Evolutionary conservation across 2,329 filamentous ascomycete species (phyloP).

Genomic region (Botrytis pseudocinerea): DNA sequence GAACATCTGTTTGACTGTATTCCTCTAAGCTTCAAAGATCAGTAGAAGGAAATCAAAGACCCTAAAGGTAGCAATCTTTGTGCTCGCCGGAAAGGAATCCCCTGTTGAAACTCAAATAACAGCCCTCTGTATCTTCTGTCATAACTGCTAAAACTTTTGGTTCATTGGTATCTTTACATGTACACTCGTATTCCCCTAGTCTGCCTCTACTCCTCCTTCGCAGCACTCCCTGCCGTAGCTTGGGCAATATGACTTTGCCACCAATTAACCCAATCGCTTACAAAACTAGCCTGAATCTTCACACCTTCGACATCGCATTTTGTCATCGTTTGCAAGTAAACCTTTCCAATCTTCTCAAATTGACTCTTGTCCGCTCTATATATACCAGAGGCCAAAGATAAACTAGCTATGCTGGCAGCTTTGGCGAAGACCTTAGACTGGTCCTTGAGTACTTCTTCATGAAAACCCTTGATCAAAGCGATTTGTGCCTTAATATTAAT

Average conservation of each 20-base stretch:
- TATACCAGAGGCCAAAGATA: conserved; percentile 65
- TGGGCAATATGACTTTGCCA: conserved; percentile 50
- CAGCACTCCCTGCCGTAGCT: conserved; percentile 1
- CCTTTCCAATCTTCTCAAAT: conserved; percentile 56
- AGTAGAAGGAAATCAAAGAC: background rate
- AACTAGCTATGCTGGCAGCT: conserved; percentile 71
- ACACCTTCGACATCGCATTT: conserved; percentile 59
- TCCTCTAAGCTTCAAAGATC: background rate
- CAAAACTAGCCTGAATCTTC: conserved; percentile 65
- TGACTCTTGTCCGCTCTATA: conserved; percentile 54
- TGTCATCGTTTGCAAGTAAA: conserved; percentile 65
- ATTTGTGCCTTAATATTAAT: conserved; percentile 45
- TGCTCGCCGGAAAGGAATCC: background rate
- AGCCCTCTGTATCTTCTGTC: background rate
- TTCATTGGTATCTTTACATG: conserved; percentile 14
- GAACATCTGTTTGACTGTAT: background rate
- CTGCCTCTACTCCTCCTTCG: conserved; percentile 4
- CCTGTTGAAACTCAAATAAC: background rate
- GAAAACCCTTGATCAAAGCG: conserved; percentile 64
- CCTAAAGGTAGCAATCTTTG: background rate
- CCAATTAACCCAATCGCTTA: conserved; percentile 76
- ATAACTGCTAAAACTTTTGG: background rate
- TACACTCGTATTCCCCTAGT: background rate
- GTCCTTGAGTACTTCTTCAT: conserved; percentile 64
- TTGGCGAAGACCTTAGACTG: conserved; percentile 69